Evolutionary conservation across 352 stramenopile genomes (phyloP), one percentile per base, ranked within the genome.

Genomic region (Phytophthora uliginosa): DNA sequence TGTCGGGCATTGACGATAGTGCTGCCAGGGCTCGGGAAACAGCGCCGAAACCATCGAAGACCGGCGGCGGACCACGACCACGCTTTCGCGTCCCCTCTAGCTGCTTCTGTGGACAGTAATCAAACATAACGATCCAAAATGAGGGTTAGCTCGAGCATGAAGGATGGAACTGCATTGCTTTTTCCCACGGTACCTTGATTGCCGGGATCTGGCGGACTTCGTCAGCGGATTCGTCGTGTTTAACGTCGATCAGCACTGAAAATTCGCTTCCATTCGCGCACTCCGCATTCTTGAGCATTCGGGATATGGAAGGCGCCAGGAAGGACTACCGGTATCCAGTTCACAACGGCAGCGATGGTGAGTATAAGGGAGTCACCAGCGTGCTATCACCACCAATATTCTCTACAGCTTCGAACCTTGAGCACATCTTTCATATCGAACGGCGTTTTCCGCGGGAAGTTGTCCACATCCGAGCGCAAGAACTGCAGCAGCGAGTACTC

Each of bases 401-500:
- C 38, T 17, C 15, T 7, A 51, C 7, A 17, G 18, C 26, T 33
- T 24, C 56, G 31, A 40, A 94, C 89, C 83, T 95, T 94, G 57
- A 96, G 76, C 54, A 85, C 78, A 65, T 96, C 89, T 62, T 96
- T 96, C 55, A 94, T 64, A 52, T 95, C 87, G 36, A 90, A 78
- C 4, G 88, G 78, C 15, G 58, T 64, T 24, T 78, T 73, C 57
- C 62, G 63, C 24, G 66, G 34, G 53, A 86, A 93, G 48, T 81
- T 77, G 2, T 56, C 54, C 2, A 87, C 64, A 22, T 65, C 62
- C 12, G 33, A 34, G 26, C 74, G 82, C 62, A 96, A 71, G 63
- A 92, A 81, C 13, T 91, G 78, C 33, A 90, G 73, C 59, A 96
- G 68, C 54, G 87, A 80, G 66, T 92, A 93, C 72, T 96, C 88